Base-by-base conservation (phyloP, 176 grass and related monocot genomes). In the Oryza meridionalis region DNA sequence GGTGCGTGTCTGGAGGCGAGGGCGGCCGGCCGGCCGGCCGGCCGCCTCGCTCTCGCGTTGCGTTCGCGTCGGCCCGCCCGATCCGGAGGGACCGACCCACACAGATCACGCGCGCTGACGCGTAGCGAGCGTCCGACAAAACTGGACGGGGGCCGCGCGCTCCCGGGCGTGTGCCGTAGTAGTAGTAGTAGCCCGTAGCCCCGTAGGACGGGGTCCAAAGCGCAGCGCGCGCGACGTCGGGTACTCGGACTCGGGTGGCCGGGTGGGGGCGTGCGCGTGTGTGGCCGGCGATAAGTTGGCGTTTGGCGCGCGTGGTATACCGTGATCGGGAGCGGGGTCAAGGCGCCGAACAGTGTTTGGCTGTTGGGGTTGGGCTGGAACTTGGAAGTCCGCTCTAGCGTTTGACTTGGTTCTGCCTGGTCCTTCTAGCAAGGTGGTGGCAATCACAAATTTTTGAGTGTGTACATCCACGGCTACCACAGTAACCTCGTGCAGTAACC, bases 261-360 rank as follows among this genome's bases (percentile, higher is more conserved):
- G 45, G 2, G 45, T 51, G 49, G 49, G 49, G 1, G 51, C 51
- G 51, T 19, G 16, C 16, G 51, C 51, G 50, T 2, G 51, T 16
- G 51, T 50, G 87, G 82, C 87, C 82, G 49, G 82, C 82, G 53
- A 31, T 85, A 66, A 1, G 55, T 82, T 89, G 77, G 77, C 77
- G 82, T 38, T 67, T 69, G 32, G 69, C 58, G 42, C 65, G 42
- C 42, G 43, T 19, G 27, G 31, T 3, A 27, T 3, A 27, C 64
- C 7, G 72, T 4, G 43, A 53, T 53, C 49, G 4, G 42, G 29
- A 25, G 26, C 65, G 65, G 47, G 67, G 49, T 64, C 69, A 45
- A 40, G 51, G 61, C 4, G 14, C 9, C 6, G 9, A 37, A n/a
- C 61, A 44, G 26, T 43, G 9, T 35, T 35, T 35, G 32, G 32